Percentiles rank a stretch among this genome's conserved stretches.
phyloP scores from a whole-genome alignment of 805 yeast genomes.

The Lipomyces mesembrius region DNA sequence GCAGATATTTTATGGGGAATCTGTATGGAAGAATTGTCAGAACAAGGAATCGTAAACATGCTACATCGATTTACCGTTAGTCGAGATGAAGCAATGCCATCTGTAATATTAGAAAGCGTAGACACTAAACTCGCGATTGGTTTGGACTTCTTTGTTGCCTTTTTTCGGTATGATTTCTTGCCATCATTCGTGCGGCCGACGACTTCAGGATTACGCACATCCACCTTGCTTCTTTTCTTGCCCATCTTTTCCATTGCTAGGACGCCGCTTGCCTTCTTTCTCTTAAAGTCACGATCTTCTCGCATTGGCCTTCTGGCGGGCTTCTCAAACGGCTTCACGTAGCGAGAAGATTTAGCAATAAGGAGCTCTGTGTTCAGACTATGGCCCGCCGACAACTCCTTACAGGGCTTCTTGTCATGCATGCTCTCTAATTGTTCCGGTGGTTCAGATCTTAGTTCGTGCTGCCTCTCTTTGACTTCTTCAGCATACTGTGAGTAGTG shows the following conservation, averaged over 20 bases:
- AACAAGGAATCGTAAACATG: neutral
- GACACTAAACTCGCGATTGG: neutral
- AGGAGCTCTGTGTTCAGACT: neutral
- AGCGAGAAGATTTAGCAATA: neutral
- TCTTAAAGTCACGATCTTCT: neutral
- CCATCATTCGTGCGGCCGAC: neutral
- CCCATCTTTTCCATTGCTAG: neutral
- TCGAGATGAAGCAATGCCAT: neutral
- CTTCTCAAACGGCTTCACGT: conserved; percentile 13
- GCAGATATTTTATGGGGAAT: neutral
- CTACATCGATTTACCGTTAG: conserved; percentile 6
- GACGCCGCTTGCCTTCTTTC: neutral
- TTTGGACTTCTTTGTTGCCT: neutral
- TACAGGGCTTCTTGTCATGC: neutral
- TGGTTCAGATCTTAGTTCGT: neutral
- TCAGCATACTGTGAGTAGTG: neutral
- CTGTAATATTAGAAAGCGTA: neutral
- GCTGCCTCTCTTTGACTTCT: neutral
- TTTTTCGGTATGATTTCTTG: conserved; percentile 1
- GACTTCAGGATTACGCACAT: neutral
- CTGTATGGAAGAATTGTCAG: neutral
- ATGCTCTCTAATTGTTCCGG: neutral
- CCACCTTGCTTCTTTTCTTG: neutral
- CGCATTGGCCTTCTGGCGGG: conserved; percentile 14
- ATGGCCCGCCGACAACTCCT: neutral